A percentile compares a stretch with the other conserved stretches of the same genome.
Evolutionary conservation across 352 stramenopile genomes (phyloP).

Genomic region (Phytophthora uliginosa): DNA sequence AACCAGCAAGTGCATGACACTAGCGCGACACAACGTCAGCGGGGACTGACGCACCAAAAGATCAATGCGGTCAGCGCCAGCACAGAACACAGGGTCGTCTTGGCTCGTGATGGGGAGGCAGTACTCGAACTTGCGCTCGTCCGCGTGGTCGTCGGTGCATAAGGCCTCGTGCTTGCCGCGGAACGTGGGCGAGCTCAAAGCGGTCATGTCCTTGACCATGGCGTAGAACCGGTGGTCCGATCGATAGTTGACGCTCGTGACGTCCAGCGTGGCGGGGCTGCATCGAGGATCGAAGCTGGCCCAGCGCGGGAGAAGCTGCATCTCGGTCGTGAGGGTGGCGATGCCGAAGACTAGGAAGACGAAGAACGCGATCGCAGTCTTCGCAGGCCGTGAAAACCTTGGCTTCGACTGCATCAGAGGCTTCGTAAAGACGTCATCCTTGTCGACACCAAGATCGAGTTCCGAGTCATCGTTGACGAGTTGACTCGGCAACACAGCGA

Average conservation of each 20-base stretch:
- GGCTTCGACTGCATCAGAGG: not conserved
- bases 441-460: not conserved
- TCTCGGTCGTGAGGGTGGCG: constrained; percentile 12
- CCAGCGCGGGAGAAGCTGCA: constrained; percentile 13
- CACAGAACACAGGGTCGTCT: constrained; percentile 50
- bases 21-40: constrained; percentile 30
- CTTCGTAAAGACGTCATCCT: not conserved
- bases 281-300: constrained; percentile 15
- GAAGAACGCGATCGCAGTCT: constrained; percentile 8
- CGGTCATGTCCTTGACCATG: constrained; percentile 17
- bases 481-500: not conserved
- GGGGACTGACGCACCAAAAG: constrained; percentile 35
- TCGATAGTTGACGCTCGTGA: constrained; percentile 12
- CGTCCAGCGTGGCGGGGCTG: constrained; percentile 9
- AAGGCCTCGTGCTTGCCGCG: constrained; percentile 13
- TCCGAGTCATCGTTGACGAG: not conserved
- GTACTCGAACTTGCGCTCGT: constrained; percentile 23
- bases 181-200: constrained; percentile 26
- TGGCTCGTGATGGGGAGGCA: constrained; percentile 59
- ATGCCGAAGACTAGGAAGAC: constrained; percentile 1
- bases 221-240: constrained; percentile 19
- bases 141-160: constrained; percentile 9
- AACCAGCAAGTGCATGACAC: constrained; percentile 52
- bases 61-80: constrained; percentile 49
- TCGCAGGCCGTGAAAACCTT: constrained; percentile 5